Evolutionary conservation across 805 yeast species (phyloP).

Genomic region (Sungouiozyma intestinalis): DNA sequence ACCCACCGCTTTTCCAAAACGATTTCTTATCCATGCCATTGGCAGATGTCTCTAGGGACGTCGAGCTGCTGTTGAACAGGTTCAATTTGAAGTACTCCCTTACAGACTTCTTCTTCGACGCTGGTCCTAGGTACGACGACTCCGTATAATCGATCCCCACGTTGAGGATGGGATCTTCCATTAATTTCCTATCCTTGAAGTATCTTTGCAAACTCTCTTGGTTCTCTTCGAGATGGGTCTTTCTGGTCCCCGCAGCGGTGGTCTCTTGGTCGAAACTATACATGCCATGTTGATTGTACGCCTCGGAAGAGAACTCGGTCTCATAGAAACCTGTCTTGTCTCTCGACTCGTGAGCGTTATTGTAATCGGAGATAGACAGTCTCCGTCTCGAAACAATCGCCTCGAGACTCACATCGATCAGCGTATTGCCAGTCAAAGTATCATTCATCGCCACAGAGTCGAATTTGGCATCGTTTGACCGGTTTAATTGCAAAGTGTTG

Average conservation of each 20-base stretch:
- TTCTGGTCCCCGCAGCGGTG: no score
- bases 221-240: constrained; percentile 1
- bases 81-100: constrained; percentile 23
- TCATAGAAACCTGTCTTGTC: neutral
- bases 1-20: neutral
- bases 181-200: constrained; percentile 1
- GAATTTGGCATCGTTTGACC: neutral
- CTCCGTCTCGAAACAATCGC: constrained; percentile 8
- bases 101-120: constrained; percentile 13
- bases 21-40: constrained; percentile 2
- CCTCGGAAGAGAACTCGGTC: constrained; percentile 1
- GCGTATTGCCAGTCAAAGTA: constrained; percentile 25
- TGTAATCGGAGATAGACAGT: constrained; percentile 24
- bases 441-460: constrained; percentile 9
- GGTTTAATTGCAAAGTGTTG: constrained; percentile 4
- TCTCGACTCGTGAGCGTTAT: constrained; percentile 4
- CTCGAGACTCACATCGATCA: constrained; percentile 8
- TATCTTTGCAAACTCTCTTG: neutral
- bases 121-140: constrained; percentile 1
- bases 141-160: constrained; percentile 1
- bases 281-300: no score
- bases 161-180: neutral
- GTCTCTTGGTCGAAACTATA: no score
- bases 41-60: constrained; percentile 4
- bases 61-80: constrained; percentile 11